Base-by-base conservation (phyloP, 331 rosid species). In the Malus hybrid region DNA sequence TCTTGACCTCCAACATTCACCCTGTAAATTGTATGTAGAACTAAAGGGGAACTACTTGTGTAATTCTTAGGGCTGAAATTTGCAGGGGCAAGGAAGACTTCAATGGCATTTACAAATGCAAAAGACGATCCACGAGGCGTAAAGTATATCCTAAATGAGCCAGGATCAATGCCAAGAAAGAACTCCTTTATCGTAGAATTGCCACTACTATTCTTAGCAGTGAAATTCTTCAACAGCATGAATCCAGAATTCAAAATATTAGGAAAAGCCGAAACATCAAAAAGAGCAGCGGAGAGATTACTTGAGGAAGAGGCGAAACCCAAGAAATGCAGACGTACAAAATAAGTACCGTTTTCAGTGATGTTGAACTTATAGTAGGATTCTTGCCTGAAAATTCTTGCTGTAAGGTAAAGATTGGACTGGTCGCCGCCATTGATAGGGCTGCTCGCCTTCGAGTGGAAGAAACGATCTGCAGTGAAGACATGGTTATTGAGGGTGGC, bases 71-170 rank as follows among this genome's bases (percentile, higher is more conserved):
- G 0, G 61, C 42, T 67, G 22, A 83, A 71, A 22, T 57, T 2
- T 7, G 4, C 48, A 1, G 88, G 90, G 12, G 85, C 76, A 19
- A n/a, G 65, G 67, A 88, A 88, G 31, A 90, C 83, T 83, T 93
- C 93, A 6, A 90, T 82, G 5, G 95, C 98, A 34, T 90, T 93
- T 1, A 89, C 83, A 78, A 85, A 87, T 0, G 98, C 95, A 29
- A 87, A 36, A 4, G 84, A 79, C 6, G 87, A 46, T 3, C 13
- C 3, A 18, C 16, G 64, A 10, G 91, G 93, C 0, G 33, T 31
- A 52, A 90, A 88, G 14, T n/a, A 71, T 27, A 89, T 74, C 42
- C 1, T 52, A 39, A 90, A 80, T 19, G 12, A 71, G 0, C 46
- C 20, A 12, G 1, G 0, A 0, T 0, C 1, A 66, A 85, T 74